A percentile compares a stretch with the other conserved stretches of the same genome.
These are phyloP conservation scores for Lasiodiplodia citricola DNA, from an alignment of 2,329 filamentous ascomycete genomes.

Conservation along the genomic window DNA sequence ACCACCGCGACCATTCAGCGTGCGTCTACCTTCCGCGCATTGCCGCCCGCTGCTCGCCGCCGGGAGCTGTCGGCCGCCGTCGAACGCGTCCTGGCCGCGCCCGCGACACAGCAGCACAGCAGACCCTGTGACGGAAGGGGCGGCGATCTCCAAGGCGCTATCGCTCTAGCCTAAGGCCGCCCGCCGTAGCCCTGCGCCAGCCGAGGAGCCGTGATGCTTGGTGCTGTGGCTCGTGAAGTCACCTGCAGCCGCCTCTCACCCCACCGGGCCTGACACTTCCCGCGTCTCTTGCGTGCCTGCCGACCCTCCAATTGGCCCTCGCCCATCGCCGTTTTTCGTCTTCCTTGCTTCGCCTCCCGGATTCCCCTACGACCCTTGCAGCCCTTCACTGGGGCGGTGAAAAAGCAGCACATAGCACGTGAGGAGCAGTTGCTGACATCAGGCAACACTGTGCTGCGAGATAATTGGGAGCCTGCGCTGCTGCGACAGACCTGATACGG, in stretches of 20 bases:
- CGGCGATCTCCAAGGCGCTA: slow-evolving; percentile 12
- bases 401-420: neutral
- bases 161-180: slow-evolving; percentile 15
- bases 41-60: slow-evolving; percentile 8
- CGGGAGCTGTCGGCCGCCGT: neutral
- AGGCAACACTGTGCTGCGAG: neutral
- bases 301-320: neutral
- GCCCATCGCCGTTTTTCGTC: neutral
- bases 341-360: slow-evolving; percentile 5
- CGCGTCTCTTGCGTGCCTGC: neutral
- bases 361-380: neutral
- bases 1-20: neutral
- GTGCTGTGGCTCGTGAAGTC: slow-evolving; percentile 17
- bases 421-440: neutral
- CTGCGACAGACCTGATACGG: neutral
- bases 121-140: slow-evolving; percentile 20
- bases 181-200: slow-evolving; percentile 14
- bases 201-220: slow-evolving; percentile 21
- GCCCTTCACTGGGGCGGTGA: neutral
- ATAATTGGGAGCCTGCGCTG: slow-evolving; percentile 2
- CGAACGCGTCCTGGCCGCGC: slow-evolving; percentile 12
- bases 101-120: slow-evolving; percentile 5
- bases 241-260: slow-evolving; percentile 6
- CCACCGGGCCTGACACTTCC: neutral
- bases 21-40: neutral